Base-by-base conservation (phyloP, 1,284 basidiomycete genomes). In the Puccinia coronata region DNA sequence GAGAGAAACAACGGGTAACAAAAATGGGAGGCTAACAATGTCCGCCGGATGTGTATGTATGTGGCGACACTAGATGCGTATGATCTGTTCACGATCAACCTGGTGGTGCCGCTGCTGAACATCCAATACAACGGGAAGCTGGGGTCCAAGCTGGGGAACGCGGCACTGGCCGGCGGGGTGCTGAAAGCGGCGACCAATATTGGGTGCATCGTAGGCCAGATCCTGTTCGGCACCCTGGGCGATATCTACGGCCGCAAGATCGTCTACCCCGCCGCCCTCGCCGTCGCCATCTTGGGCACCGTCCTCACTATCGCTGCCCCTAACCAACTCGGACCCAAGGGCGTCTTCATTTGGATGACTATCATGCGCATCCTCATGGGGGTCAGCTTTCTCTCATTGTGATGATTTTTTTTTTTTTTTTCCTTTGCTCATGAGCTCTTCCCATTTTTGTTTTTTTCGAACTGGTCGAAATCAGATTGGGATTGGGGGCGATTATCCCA, bases 401-500 rank as follows among this genome's bases (percentile, higher is more conserved):
- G 6, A 6, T 43, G 43, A 6, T 6, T 16, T 16, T 63, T 39
- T 63, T 39, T 63, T 16, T 23, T 70, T n/a, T 8, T 28, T 1
- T 20, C 31, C 28, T 28, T 70, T 28, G 25, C 25, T 70, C 43
- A 43, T 70, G 8, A 43, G 11, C 14, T 43, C 43, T 6, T 39
- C 43, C 43, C n/a, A n/a, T n/a, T n/a, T n/a, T n/a, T n/a, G n/a
- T 47, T 47, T 47, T 47, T 8, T 47, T 11, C 11, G 49, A 4
- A 51, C 9, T 20, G 8, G 12, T 51, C 23, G 49, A 16, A 11
- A 20, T 51, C 23, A 73, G 71, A 73, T 73, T 53, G 71, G 71
- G 14, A 73, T 73, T 12, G 71, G 71, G 47, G 71, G 71, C 2
- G 71, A 73, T 73, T 73, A 73, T 73, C 71, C 71, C 9, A 73